phyloP scores from a whole-genome alignment of 192 early-diverging fungal genomes.

The Anaeromyces robustus region DNA sequence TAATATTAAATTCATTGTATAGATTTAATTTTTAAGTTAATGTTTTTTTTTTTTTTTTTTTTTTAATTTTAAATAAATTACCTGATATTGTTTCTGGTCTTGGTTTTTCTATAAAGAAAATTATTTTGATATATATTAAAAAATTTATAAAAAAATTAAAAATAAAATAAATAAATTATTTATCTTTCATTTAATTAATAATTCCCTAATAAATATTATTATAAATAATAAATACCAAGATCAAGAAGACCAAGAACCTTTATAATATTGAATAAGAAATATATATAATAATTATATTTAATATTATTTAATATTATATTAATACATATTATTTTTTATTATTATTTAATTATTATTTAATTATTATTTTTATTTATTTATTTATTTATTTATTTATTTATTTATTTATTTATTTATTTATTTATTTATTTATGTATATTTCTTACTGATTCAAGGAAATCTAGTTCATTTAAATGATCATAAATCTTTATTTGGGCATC shows the following conservation, averaged over 20 bases:
- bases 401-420: background rate
- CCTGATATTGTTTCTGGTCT: background rate
- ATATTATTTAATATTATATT: no score
- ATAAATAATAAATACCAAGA: background rate
- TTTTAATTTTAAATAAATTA: background rate
- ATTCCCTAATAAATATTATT: background rate
- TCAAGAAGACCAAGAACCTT: background rate
- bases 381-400: background rate
- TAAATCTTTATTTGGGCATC: background rate
- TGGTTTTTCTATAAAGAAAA: background rate
- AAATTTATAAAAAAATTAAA: no score
- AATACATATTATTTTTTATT: no score
- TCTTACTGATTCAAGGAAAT: background rate
- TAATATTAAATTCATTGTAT: no score
- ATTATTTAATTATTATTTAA: no score
- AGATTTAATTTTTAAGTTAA: no score
- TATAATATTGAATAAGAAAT: background rate
- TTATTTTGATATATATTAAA: no score
- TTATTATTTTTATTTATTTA: no score
- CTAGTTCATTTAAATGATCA: background rate
- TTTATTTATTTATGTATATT: background rate
- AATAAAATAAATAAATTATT: no score
- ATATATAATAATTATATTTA: no score
- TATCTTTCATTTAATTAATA: no score
- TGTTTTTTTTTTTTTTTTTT: no score